Base-by-base conservation (phyloP, 2,329 filamentous ascomycete genomes). In the Zalaria obscura region DNA sequence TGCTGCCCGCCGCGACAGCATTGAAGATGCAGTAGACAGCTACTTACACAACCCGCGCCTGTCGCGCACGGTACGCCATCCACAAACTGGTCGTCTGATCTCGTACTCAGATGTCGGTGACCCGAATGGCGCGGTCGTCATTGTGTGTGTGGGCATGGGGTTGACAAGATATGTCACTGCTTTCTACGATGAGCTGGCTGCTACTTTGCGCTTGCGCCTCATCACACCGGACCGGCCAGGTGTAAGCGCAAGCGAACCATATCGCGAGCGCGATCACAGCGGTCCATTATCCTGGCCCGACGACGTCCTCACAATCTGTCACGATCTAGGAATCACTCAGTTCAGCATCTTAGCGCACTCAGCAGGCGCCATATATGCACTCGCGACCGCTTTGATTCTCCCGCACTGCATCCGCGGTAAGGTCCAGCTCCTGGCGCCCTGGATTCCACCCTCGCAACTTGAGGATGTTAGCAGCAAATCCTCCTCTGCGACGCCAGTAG, bases 141-240 rank as follows among this genome's bases (percentile, higher is more conserved):
- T 98, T 51, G 93, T 91, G 57, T 98, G 91, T 54, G 87, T 98
- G 3, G 91, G 91, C 18, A 98, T 98, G 91, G 91, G 91, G 0
- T 63, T 98, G 53, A 98, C 91, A 7, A 76, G 91, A 61, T 98
- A 91, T 57, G 83, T 98, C 45, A 95, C 86, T 46, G 87, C 88
- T 0, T 98, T 98, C 58, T 98, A 96, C 56, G 91, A 98, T 58
- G 91, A 98, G 59, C 69, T 98, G 40, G 91, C 91, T 2, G 66
- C 84, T 54, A 93, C 88, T 1, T 66, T 98, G 45, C 91, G 86
- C 58, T 64, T 98, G 43, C 78, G 91, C 18, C 70, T 98, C 40
- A 93, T 98, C 50, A 96, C 91, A 0, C 83, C 89, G 4, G 91
- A 98, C 60, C 77, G 91, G 40, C 91, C 91, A 41, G 91, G 91